Evolutionary conservation across 176 grass and related monocot species (phyloP).

Genomic region (Triticum turgidum): DNA sequence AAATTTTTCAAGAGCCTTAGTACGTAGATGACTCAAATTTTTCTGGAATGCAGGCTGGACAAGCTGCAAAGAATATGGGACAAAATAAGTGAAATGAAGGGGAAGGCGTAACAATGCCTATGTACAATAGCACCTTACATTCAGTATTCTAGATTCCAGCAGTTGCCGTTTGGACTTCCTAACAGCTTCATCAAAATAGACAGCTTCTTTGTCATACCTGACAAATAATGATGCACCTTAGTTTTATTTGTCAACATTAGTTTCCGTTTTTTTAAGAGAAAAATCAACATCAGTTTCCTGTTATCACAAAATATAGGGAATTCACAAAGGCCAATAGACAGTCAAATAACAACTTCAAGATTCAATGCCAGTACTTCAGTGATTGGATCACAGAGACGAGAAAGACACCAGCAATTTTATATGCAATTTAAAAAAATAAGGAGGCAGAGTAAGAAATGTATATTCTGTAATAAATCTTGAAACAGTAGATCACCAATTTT

Average conservation of each 20-base stretch:
- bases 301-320: not conserved
- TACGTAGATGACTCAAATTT: constrained; percentile 71
- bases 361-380: constrained; percentile 6
- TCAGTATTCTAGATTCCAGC: constrained; percentile 72
- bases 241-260: constrained; percentile 13
- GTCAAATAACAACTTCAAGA: constrained; percentile 11
- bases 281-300: not conserved
- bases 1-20: constrained; percentile 77
- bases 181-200: constrained; percentile 95
- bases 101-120: constrained; percentile 11
- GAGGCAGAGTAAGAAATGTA: not conserved
- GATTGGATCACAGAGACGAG: constrained; percentile 13
- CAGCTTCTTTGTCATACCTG: constrained; percentile 91
- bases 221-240: constrained; percentile 22
- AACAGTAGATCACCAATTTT: not conserved
- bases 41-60: constrained; percentile 79
- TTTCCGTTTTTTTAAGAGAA: not conserved
- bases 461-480: not conserved
- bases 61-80: constrained; percentile 47
- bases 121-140: constrained; percentile 51
- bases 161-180: constrained; percentile 78
- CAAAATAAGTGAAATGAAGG: constrained; percentile 5
- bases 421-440: not conserved
- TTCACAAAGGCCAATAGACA: not conserved
- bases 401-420: constrained; percentile 14